Percentiles rank a stretch among this genome's conserved stretches.
phyloP scores from a whole-genome alignment of 202 grass and related monocot genomes.

The Carex arenaria region DNA sequence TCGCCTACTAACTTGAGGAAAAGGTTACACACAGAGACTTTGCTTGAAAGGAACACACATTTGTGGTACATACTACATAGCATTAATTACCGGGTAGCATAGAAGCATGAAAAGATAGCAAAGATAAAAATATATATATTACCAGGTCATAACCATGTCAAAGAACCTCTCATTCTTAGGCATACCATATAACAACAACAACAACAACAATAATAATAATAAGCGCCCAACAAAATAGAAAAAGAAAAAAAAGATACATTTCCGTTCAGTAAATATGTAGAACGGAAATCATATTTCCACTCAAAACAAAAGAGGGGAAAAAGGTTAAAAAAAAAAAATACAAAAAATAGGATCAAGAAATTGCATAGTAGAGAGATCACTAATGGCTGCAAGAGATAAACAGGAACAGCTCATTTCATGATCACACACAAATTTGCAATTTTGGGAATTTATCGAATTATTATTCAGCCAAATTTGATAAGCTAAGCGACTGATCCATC shows the following conservation, averaged over 20 bases:
- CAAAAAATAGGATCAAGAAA: conserved; percentile 11
- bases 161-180: conserved; percentile 11
- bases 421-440: conserved; percentile 23
- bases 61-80: neutral
- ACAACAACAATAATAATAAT: neutral
- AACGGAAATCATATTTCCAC: conserved; percentile 26
- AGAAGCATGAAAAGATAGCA: neutral
- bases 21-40: neutral
- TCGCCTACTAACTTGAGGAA: neutral
- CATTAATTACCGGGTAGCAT: neutral
- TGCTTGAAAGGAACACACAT: neutral
- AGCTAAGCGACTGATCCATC: conserved; percentile 23
- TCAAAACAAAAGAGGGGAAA: conserved; percentile 5
- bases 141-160: conserved; percentile 4
- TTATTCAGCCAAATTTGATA: conserved; percentile 16
- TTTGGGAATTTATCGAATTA: conserved; percentile 7
- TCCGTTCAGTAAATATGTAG: conserved; percentile 32
- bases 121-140: neutral
- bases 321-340: neutral
- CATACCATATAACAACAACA: neutral
- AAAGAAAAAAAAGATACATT: conserved; percentile 19
- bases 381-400: conserved; percentile 29
- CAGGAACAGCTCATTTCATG: conserved; percentile 27
- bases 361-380: conserved; percentile 22
- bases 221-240: neutral